Evolutionary conservation across 805 yeast genomes (phyloP), one percentile per base, ranked within the genome.

Genomic region (Ogataea minuta): DNA sequence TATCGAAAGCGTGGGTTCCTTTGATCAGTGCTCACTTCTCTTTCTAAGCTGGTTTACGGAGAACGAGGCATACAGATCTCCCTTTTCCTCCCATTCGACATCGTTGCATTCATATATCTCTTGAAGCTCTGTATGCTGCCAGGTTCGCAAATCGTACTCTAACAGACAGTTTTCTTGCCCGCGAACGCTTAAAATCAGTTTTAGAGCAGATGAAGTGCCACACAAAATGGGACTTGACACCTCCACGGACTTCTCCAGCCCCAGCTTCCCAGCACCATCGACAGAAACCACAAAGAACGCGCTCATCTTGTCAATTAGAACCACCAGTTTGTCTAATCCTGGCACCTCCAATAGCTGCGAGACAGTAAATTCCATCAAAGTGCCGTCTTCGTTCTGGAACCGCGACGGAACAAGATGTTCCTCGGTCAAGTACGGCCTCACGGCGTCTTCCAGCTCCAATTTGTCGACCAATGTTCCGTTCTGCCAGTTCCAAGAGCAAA

Each of bases 401-500:
- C 84, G 70, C 31, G 68, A 74, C 10, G 89, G 85, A 0, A 86
- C 84, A 37, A 71, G 58, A 56, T 85, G 91, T 15, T 61, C 60
- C 6, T 77, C 79, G 26, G 63, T 72, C 44, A 85, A 66, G 49
- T 66, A 74, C 17, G 70, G 67, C 28, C 36, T 34, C 8, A 56
- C 64, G 16, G 83, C 63, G 15, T 77, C 71, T 7, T 45, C 45
- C 9, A 59, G 43, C 9, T 45, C 41, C 8, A 50, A 28, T 31
- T 81, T 67, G 37, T 70, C 69, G 20, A 69, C 66, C 4, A 84
- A 43, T 2, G 32, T 35, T 5, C 45, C 30, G 10, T 63, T 56
- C 37, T 59, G 60, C 95, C 97, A 89, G 45, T 85, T 71, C 97
- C 98, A 91, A 13, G 79, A 58, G 44, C 75, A 69, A 9, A 93